These are phyloP conservation scores for Pyricularia grisea DNA, from an alignment of 2,329 filamentous ascomycete species.

Conservation along the genomic window DNA sequence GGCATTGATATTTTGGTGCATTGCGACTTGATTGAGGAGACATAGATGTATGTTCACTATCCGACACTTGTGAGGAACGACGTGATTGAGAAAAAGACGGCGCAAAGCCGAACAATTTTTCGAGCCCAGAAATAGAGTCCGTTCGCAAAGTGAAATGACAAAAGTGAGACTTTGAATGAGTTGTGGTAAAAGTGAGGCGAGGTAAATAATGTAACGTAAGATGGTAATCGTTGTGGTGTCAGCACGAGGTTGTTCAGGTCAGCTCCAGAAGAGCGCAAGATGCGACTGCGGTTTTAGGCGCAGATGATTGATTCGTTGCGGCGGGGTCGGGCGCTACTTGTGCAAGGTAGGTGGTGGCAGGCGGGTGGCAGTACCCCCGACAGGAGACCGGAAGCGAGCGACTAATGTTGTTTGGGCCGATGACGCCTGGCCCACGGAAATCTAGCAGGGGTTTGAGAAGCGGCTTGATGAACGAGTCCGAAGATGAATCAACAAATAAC, in stretches of 20 bases:
- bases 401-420: neutral
- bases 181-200: neutral
- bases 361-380: neutral
- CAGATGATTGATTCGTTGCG: neutral
- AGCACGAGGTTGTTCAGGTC: neutral
- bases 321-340: neutral
- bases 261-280: neutral
- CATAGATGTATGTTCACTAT: neutral
- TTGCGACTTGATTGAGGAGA: constrained; percentile 11
- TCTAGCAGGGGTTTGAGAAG: neutral
- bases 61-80: neutral
- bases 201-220: neutral
- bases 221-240: neutral
- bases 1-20: constrained; percentile 19
- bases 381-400: neutral
- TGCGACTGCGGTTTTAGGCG: neutral
- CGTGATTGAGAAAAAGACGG: neutral
- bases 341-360: neutral
- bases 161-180: neutral
- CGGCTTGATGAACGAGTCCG: neutral
- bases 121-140: neutral
- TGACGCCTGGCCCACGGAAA: neutral
- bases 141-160: neutral
- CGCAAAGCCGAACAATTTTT: neutral
- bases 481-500: neutral